A percentile compares a stretch with the other conserved stretches of the same genome.
Conservation (phyloP, 2,329 filamentous ascomycete species). For the Colletotrichum eremochloae region DNA sequence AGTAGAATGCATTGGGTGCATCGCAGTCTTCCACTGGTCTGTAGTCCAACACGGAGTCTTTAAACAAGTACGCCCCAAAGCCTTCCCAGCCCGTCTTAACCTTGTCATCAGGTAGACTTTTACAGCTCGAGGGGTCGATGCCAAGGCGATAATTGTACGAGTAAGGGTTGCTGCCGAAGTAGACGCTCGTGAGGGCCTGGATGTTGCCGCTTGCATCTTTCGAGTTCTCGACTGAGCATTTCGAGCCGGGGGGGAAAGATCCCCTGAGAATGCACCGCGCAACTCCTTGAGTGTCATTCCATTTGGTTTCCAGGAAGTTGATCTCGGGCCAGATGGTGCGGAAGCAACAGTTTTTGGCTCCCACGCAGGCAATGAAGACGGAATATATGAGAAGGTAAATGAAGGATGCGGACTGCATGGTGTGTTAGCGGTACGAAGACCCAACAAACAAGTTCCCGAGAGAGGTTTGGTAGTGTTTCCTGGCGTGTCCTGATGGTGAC, state of each 20-base stretch:
- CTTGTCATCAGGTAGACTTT: slow-evolving; percentile 14
- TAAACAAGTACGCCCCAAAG: slow-evolving; percentile 22
- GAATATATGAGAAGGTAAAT: neutral
- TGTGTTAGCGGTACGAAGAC: neutral
- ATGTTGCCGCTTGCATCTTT: slow-evolving; percentile 24
- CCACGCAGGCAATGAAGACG: neutral
- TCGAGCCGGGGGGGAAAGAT: slow-evolving; percentile 12
- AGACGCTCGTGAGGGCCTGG: slow-evolving; percentile 24
- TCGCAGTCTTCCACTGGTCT: neutral
- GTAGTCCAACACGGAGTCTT: neutral
- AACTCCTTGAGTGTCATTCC: slow-evolving; percentile 16
- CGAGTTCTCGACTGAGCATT: slow-evolving; percentile 14
- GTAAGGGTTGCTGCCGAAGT: slow-evolving; percentile 10
- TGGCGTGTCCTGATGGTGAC: neutral
- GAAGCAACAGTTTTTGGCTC: slow-evolving; percentile 25
- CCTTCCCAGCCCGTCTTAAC: slow-evolving; percentile 29
- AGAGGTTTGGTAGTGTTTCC: neutral
- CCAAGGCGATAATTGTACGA: slow-evolving; percentile 26
- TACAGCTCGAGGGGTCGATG: slow-evolving; percentile 22
- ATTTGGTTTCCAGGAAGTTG: slow-evolving; percentile 12
- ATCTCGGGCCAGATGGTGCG: slow-evolving; percentile 2
- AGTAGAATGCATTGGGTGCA: neutral
- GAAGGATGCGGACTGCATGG: slow-evolving; percentile 5
- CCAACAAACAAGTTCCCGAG: neutral
- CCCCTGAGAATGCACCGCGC: slow-evolving; percentile 15